These are phyloP conservation scores for Starmera pachycereana DNA, from an alignment of 805 yeast genomes.

Conservation along the genomic window DNA sequence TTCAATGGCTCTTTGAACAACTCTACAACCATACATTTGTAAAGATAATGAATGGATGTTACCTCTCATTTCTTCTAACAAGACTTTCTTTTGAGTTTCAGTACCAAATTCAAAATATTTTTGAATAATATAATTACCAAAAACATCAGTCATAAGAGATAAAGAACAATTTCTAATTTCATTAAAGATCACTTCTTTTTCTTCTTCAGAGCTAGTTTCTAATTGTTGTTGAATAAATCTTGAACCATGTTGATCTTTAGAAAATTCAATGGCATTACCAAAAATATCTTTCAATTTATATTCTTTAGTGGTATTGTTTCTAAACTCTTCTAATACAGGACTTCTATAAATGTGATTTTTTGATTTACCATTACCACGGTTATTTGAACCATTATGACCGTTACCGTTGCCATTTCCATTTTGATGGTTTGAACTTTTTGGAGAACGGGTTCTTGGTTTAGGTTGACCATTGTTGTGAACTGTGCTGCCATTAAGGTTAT, in stretches of 20 bases:
- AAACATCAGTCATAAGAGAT: conserved; percentile 89
- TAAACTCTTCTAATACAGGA: conserved; percentile 76
- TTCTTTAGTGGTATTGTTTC: conserved; percentile 51
- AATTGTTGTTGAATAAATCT: conserved; percentile 90
- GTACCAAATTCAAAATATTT: conserved; percentile 83
- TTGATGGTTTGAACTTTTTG: conserved; percentile 14
- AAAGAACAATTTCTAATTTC: conserved; percentile 69
- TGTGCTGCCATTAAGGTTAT: background rate
- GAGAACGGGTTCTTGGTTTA: conserved; percentile 14
- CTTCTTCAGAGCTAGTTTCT: conserved; percentile 50
- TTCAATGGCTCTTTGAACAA: conserved; percentile 88
- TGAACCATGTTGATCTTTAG: conserved; percentile 96
- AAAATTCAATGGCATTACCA: conserved; percentile 84
- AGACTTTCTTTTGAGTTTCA: conserved; percentile 51
- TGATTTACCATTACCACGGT: conserved; percentile 10
- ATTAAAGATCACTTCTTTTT: conserved; percentile 72
- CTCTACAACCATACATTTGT: conserved; percentile 98
- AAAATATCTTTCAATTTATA: conserved; percentile 63
- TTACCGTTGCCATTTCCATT: conserved; percentile 10
- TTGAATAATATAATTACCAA: conserved; percentile 95
- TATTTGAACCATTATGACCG: conserved; percentile 5
- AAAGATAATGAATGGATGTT: conserved; percentile 66
- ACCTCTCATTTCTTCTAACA: conserved; percentile 65
- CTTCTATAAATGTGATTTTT: conserved; percentile 54
- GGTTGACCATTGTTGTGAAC: conserved; percentile 1